Base-by-base conservation (phyloP, 495 filamentous ascomycete species). In the Tuber calosporum region DNA sequence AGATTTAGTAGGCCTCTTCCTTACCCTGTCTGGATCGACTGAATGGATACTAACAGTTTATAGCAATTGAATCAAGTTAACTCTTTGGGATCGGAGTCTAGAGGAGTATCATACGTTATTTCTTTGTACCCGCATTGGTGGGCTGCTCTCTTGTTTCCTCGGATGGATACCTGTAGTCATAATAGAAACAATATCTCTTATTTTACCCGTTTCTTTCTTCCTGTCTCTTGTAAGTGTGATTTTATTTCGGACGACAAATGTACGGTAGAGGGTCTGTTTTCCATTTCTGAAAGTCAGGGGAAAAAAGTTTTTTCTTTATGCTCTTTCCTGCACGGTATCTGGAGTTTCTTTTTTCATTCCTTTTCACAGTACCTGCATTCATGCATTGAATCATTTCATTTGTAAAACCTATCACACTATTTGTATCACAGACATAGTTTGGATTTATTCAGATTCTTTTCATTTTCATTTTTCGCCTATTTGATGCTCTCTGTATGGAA, bases 1-100 rank as follows among this genome's bases (percentile, higher is more conserved):
- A 97, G 84, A 99, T 99, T 74, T 99, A 98, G 94, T 97, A 88
- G 88, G 93, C 86, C 48, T 88, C 83, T 40, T 20, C 39, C 22
- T 9, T 22, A 8, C 37, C 15, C 22, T 67, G 19, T 34, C 45
- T 53, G 30, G 40, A 8, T 34, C 34, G 26, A 36, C 7, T 42
- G 22, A 6, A 7, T 30, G 34, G 11, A 17, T 39, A 73, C 78
- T 79, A 70, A 79, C 37, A 58, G 20, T 15, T 41, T 67, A 34
- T 45, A 79, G 78, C 45, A n/a, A 79, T 79, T 79, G 69, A 79
- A 69, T 38, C 39, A 36, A 9, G 43, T 71, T 73, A 73, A 53
- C 58, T 37, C 62, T 75, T 69, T 79, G 41, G 30, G 36, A 30
- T 42, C 26, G 39, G 34, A 66, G 69, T 41, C 37, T 38, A 75